Conservation (phyloP, 352 stramenopile species). For the Hyaloperonospora brassicae region DNA sequence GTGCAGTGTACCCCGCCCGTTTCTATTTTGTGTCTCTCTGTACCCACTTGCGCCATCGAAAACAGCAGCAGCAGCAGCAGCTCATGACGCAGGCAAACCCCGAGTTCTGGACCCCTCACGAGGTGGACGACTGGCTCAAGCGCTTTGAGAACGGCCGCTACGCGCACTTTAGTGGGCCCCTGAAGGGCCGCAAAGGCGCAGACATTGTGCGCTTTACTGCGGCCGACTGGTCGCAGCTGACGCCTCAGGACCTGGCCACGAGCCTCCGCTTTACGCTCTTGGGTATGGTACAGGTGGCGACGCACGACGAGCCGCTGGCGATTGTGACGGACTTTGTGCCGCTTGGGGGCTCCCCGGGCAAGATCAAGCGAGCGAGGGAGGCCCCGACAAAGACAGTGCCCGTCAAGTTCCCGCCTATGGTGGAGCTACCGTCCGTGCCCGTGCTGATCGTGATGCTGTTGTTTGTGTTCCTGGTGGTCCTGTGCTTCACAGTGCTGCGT, state of each 20-base stretch:
- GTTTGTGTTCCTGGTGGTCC: slow-evolving; percentile 40
- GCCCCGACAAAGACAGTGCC: slow-evolving; percentile 20
- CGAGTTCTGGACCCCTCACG: slow-evolving; percentile 70
- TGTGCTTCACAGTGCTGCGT: slow-evolving; percentile 77
- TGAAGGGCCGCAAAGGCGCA: slow-evolving; percentile 53
- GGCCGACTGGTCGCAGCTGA: slow-evolving; percentile 45
- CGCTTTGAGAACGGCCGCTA: slow-evolving; percentile 73
- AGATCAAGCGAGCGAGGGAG: slow-evolving; percentile 14
- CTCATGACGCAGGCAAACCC: slow-evolving; percentile 71
- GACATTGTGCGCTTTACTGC: slow-evolving; percentile 66
- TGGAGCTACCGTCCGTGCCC: slow-evolving; percentile 63
- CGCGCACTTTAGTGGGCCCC: slow-evolving; percentile 34
- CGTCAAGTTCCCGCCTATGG: slow-evolving; percentile 76
- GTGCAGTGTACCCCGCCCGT: too few species aligned
- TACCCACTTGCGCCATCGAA: background rate
- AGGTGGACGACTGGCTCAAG: slow-evolving; percentile 69
- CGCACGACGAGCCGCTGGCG: slow-evolving; percentile 43
- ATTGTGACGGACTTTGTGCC: slow-evolving; percentile 79
- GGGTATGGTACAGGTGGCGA: slow-evolving; percentile 78
- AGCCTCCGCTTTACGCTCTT: slow-evolving; percentile 81
- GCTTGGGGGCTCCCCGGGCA: slow-evolving; percentile 18
- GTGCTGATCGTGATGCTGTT: slow-evolving; percentile 42
- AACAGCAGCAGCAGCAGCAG: slow-evolving; percentile 33
- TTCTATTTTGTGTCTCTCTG: too few species aligned
- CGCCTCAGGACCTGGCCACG: slow-evolving; percentile 55